Percentiles rank a stretch among this genome's conserved stretches.
Evolutionary conservation across 768 basidiomycete species (phyloP).

Genomic region (Mycena rebaudengoi): DNA sequence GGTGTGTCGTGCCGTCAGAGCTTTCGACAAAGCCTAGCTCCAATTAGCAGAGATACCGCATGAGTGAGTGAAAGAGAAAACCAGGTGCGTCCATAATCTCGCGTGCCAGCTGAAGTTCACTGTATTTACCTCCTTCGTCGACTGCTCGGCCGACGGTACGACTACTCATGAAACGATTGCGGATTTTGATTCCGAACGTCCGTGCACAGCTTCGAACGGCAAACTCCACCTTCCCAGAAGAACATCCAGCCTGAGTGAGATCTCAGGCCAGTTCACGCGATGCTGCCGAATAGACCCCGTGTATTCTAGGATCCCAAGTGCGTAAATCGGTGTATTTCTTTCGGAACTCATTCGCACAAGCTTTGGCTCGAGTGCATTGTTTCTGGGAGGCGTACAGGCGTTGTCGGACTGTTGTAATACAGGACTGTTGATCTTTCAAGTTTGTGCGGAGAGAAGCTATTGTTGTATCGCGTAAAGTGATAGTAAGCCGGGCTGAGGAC

Average conservation of each 20-base stretch:
- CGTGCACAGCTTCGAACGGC: constrained; percentile 3
- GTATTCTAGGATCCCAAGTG: neutral
- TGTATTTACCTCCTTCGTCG: constrained; percentile 25
- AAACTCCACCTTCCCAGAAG: constrained; percentile 2
- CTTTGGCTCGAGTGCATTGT: neutral
- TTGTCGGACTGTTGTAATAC: neutral
- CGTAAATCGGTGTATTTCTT: neutral
- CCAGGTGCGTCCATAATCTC: constrained; percentile 14
- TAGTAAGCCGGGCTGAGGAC: neutral
- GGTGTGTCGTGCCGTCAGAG: constrained; percentile 36
- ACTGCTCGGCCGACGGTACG: constrained; percentile 20
- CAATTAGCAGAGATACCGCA: neutral
- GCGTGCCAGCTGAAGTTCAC: constrained; percentile 22
- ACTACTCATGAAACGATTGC: constrained; percentile 9
- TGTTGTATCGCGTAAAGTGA: neutral
- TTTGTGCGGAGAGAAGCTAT: neutral
- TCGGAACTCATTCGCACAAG: neutral
- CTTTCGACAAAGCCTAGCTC: constrained; percentile 29
- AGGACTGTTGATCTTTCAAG: neutral
- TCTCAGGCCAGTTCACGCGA: neutral
- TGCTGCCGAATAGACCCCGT: neutral
- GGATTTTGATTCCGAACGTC: neutral
- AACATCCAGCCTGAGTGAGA: neutral
- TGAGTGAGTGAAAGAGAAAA: neutral
- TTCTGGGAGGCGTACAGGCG: neutral